These are phyloP conservation scores for Phytophthora tentaculata DNA, from an alignment of 352 stramenopile genomes.

Conservation along the genomic window DNA sequence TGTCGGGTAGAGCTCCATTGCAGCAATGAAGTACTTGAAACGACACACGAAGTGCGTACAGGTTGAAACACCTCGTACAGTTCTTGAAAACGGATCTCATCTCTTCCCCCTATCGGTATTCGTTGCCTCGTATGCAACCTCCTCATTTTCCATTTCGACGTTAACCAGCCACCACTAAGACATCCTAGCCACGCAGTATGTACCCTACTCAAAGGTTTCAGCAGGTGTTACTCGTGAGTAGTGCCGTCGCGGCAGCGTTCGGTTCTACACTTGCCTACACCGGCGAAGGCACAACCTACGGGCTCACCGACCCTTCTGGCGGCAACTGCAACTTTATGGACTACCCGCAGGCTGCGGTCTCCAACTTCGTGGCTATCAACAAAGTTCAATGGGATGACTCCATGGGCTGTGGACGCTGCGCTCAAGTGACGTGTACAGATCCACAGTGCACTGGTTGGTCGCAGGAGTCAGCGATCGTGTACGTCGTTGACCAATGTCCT, in stretches of 20 bases:
- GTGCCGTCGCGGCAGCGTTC: conserved; percentile 13
- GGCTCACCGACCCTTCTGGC: conserved; percentile 18
- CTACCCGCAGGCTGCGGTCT: conserved; percentile 6
- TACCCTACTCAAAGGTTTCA: conserved; percentile 9
- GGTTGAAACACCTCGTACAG: conserved; percentile 21
- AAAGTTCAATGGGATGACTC: conserved; percentile 25
- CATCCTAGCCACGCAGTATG: conserved; percentile 2
- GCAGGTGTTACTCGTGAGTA: conserved; percentile 3
- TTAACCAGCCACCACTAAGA: background rate
- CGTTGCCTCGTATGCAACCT: background rate
- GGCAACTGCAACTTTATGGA: conserved; percentile 34
- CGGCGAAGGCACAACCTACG: conserved; percentile 26
- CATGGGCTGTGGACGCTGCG: conserved; percentile 30
- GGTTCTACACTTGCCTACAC: conserved; percentile 3
- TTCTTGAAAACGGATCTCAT: conserved; percentile 22
- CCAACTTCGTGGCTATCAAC: conserved; percentile 30
- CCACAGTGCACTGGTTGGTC: conserved; percentile 13
- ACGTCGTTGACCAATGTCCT: conserved; percentile 31
- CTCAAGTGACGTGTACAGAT: conserved; percentile 27
- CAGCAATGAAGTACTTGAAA: conserved; percentile 19
- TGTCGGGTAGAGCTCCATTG: conserved; percentile 3
- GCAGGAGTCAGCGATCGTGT: conserved; percentile 22
- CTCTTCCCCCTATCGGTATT: no score
- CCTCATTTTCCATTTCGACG: conserved; percentile 26
- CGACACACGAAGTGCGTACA: conserved; percentile 12